Percentiles rank a stretch among this genome's conserved stretches.
phyloP scores from a whole-genome alignment of 768 basidiomycete genomes.

The Lactarius evosmus region DNA sequence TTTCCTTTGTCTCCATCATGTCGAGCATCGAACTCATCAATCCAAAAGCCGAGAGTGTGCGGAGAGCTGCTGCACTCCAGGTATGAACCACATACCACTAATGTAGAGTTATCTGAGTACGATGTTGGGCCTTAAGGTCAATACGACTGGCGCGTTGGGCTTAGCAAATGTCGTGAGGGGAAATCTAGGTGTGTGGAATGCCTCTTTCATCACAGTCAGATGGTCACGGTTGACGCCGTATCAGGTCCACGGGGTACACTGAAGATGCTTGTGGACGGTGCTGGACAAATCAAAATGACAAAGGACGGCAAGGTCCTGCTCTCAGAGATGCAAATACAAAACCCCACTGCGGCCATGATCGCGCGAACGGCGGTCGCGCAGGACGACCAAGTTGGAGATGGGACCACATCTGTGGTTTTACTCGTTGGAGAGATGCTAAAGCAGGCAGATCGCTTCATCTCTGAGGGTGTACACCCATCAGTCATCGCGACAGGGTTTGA shows the following conservation, averaged over 20 bases:
- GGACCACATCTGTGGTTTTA: slow-evolving; percentile 95
- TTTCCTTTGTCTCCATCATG: slow-evolving; percentile 12
- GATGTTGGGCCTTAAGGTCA: slow-evolving; percentile 53
- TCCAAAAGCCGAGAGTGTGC: slow-evolving; percentile 91
- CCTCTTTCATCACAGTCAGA: slow-evolving; percentile 9
- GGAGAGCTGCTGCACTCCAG: slow-evolving; percentile 88
- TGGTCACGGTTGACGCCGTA: slow-evolving; percentile 16
- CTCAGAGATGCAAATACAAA: slow-evolving; percentile 99
- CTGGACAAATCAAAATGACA: slow-evolving; percentile 99
- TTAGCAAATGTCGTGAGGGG: slow-evolving; percentile 96
- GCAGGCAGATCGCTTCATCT: slow-evolving; percentile 96
- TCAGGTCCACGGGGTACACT: slow-evolving; percentile 93
- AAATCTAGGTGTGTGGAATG: slow-evolving; percentile 72
- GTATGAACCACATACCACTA: slow-evolving; percentile 41
- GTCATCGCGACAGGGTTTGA: slow-evolving; percentile 95
- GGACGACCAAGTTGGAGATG: slow-evolving; percentile 99
- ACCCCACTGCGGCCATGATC: slow-evolving; percentile 99
- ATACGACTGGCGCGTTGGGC: slow-evolving; percentile 93
- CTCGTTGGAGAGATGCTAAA: slow-evolving; percentile 94
- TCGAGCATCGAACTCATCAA: slow-evolving; percentile 94
- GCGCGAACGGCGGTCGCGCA: slow-evolving; percentile 98
- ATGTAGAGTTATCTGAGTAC: slow-evolving; percentile 27
- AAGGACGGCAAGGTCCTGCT: slow-evolving; percentile 98
- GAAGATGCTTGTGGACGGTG: slow-evolving; percentile 99
- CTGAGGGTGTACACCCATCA: slow-evolving; percentile 97